Base-by-base conservation (phyloP, 768 basidiomycete genomes). In the Boletus sp. region DNA sequence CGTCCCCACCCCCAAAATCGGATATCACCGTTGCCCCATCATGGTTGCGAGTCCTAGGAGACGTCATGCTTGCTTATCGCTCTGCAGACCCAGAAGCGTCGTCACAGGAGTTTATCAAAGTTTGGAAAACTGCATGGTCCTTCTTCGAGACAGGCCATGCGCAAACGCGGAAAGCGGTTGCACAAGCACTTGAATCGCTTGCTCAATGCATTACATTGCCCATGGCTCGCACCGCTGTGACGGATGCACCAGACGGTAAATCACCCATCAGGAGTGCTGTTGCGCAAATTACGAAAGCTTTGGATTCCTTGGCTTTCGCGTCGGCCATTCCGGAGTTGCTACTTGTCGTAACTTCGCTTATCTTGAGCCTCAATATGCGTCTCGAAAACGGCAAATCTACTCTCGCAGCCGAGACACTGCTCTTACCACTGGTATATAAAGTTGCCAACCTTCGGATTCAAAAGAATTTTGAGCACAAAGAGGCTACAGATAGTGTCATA, bases 401-500 rank as follows among this genome's bases (percentile, higher is more conserved):
- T 35, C 79, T 85, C 29, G 87, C 87, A 18, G 86, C 90, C 6
- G 88, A 94, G 68, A 67, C 73, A 18, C 76, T 97, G 5, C 75
- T 95, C 30, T 68, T 89, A 50, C 83, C 86, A 39, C 67, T 94
- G 40, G 80, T 98, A 44, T 72, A 79, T 57, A 83, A 83, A 56
- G 77, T 96, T 24, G 91, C 85, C 7, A 86, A 89, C 35, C 73
- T 96, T 52, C 76, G 96, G 53, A 77, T 82, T 28, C 80, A 88
- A 64, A 92, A 89, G 71, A 84, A 80, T 1, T 99, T 98, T 65
- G 94, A 97, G 71, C 82, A 90, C 73, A 94, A 92, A 70, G 94
- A 95, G 67, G 84, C 83, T 18, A 93, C 87, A 14, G 96, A 99
- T 68, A 76, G 75, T 10, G 85, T 88, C 0, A 75, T 98, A 36